These are phyloP conservation scores for Rhodotorula sp. DNA, from an alignment of 1,284 basidiomycete genomes.

Conservation along the genomic window DNA sequence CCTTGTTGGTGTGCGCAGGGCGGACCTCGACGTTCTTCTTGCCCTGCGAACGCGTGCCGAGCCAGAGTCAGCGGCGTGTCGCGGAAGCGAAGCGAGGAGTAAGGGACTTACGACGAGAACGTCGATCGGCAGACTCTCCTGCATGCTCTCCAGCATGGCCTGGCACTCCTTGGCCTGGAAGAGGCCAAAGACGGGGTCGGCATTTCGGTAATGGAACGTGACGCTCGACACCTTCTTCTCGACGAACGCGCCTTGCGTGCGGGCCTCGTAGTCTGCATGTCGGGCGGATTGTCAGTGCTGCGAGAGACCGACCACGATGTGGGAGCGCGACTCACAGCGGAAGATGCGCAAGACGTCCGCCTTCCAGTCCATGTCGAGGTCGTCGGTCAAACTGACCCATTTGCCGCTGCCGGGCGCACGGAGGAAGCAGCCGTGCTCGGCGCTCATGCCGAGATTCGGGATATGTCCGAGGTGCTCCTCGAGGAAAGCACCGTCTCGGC, in stretches of 20 bases:
- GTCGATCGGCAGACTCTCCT: constrained; percentile 48
- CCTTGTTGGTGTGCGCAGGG: constrained; percentile 85
- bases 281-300: too few relatives aligned
- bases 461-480: constrained; percentile 88
- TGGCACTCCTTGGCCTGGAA: constrained; percentile 76
- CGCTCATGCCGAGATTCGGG: constrained; percentile 78
- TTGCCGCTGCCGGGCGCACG: constrained; percentile 63
- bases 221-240: constrained; percentile 96
- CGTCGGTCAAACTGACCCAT: constrained; percentile 87
- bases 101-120: constrained; percentile 45
- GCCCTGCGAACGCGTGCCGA: constrained; percentile 51
- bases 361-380: constrained; percentile 98
- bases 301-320: neutral
- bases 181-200: constrained; percentile 88
- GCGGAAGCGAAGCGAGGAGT: constrained; percentile 7
- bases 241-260: constrained; percentile 91
- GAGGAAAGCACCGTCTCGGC: constrained; percentile 89
- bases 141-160: constrained; percentile 84
- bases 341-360: constrained; percentile 91
- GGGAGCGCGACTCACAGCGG: constrained; percentile 54
- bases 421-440: constrained; percentile 95
- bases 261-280: constrained; percentile 45
- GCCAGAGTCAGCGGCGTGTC: neutral
- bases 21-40: constrained; percentile 99
- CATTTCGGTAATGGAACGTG: constrained; percentile 94